These are phyloP conservation scores for Penicillium cosmopolitanum DNA, from an alignment of 495 filamentous ascomycete species.

Conservation along the genomic window DNA sequence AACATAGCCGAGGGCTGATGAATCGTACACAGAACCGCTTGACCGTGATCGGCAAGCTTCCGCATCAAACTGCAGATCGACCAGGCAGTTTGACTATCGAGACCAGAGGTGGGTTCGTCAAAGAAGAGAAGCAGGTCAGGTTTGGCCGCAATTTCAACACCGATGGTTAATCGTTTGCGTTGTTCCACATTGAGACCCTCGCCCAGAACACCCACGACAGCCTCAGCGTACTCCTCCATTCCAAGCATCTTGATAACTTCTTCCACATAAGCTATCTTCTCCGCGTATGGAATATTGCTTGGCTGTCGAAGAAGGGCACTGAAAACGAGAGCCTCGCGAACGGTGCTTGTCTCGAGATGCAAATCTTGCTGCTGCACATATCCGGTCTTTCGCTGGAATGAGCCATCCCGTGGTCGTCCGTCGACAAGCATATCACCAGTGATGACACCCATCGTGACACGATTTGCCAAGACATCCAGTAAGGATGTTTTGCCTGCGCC, in stretches of 20 bases:
- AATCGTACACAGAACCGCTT: constrained; percentile 90
- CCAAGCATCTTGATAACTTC: constrained; percentile 89
- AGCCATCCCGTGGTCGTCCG: constrained; percentile 70
- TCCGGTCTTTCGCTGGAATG: constrained; percentile 88
- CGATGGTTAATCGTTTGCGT: constrained; percentile 22
- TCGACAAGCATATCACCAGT: constrained; percentile 86
- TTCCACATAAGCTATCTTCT: constrained; percentile 86
- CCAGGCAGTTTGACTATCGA: constrained; percentile 70
- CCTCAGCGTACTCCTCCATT: constrained; percentile 87
- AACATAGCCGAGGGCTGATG: constrained; percentile 92
- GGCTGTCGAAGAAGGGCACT: constrained; percentile 85
- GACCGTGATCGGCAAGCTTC: constrained; percentile 81
- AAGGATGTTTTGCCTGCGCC: constrained; percentile 67
- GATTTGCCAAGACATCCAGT: constrained; percentile 62
- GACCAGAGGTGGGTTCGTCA: constrained; percentile 44
- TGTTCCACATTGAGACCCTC: constrained; percentile 89
- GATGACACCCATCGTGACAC: constrained; percentile 85
- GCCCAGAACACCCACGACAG: constrained; percentile 83
- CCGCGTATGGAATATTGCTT: constrained; percentile 61
- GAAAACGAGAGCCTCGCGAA: constrained; percentile 81
- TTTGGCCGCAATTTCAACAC: constrained; percentile 3
- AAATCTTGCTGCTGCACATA: constrained; percentile 96
- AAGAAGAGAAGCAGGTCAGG: constrained; percentile 38
- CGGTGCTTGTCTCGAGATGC: constrained; percentile 80
- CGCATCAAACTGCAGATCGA: constrained; percentile 76